Base-by-base conservation (phyloP, 495 filamentous ascomycete species). In the Pyronema domesticum region DNA sequence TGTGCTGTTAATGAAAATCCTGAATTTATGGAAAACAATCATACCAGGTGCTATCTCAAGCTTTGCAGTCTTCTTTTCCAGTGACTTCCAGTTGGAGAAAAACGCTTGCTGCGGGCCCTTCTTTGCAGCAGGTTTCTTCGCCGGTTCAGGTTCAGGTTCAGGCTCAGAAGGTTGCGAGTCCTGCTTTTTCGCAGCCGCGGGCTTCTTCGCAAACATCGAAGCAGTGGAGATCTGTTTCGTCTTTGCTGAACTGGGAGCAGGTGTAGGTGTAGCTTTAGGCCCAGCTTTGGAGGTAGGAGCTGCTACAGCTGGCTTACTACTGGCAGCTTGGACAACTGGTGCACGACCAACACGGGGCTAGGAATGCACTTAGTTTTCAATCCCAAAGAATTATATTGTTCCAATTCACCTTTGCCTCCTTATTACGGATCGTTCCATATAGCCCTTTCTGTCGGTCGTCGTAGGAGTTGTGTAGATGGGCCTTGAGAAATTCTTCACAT, bases 341-440 rank as follows among this genome's bases (percentile, higher is more conserved):
- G 23, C 23, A 30, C 23, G 23, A 5, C 23, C 23, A 5, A 5
- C 23, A 30, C 5, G 23, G 23, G 23, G 23, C 23, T 30, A 30
- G 23, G 23, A 5, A 30, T 5, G 23, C 23, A 30, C 23, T 30
- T 30, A 30, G 23, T 30, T 30, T 30, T 30, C 23, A 30, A 30
- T 30, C 23, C 23, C 35, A 53, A n/a, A 53, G 18, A 17, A 17
- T 9, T 17, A 40, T 13, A 43, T 53, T 53, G 37, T 53, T 53
- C 8, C 39, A 15, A 43, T 53, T 37, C 19, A 53, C 50, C 75
- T 74, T 86, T 61, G 74, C 78, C 61, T 71, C 68, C 15, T 73
- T 67, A 63, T 87, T 89, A 51, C 77, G 69, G 51, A 87, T 85
- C 51, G 78, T 78, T 6, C 85, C 85, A 67, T 84, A 86, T 55